These are phyloP conservation scores for Dendrocalamus latiflorus DNA, from an alignment of 202 grass and related monocot genomes.

Conservation along the genomic window DNA sequence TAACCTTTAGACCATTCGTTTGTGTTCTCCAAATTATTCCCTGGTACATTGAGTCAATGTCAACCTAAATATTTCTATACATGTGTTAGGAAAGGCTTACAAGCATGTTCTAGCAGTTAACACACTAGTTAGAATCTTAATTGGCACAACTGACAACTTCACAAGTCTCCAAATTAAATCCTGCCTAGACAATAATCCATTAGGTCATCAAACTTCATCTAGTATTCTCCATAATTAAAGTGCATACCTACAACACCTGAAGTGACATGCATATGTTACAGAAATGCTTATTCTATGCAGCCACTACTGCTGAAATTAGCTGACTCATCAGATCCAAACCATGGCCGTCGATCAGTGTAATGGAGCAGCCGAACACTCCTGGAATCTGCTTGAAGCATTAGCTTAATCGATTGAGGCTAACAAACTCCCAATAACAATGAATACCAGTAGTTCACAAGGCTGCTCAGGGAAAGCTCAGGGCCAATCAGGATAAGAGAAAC, in stretches of 20 bases:
- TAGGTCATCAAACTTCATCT: conserved; percentile 25
- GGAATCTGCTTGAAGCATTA: conserved; percentile 48
- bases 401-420: conserved; percentile 28
- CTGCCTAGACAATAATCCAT: neutral
- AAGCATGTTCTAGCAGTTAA: neutral
- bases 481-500: conserved; percentile 31
- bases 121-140: neutral
- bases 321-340: conserved; percentile 42
- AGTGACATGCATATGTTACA: conserved; percentile 30
- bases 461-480: conserved; percentile 21
- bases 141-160: conserved; percentile 1
- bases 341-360: conserved; percentile 28
- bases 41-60: neutral
- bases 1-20: neutral
- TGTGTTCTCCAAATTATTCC: conserved; percentile 17
- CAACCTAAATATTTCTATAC: neutral
- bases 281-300: conserved; percentile 25
- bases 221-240: conserved; percentile 9
- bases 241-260: conserved; percentile 39
- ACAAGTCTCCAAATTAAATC: conserved; percentile 3
- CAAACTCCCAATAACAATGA: conserved; percentile 21
- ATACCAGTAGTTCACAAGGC: neutral
- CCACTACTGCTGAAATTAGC: conserved; percentile 30
- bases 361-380: conserved; percentile 23
- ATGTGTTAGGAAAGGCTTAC: neutral